These are phyloP conservation scores for Melanogaster broomeanus DNA, from an alignment of 768 basidiomycete genomes.

Conservation along the genomic window DNA sequence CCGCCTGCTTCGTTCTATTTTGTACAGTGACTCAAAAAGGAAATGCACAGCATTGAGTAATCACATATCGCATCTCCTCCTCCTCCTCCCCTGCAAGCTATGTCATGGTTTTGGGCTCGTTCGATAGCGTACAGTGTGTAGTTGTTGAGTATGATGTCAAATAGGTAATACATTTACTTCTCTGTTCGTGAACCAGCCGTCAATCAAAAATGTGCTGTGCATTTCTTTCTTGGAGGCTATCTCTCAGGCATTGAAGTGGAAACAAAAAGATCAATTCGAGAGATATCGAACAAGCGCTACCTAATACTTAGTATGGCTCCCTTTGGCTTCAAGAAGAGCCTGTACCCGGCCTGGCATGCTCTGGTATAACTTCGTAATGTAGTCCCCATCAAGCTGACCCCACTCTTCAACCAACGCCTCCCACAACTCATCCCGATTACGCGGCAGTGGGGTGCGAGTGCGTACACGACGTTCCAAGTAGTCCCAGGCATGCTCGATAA, in stretches of 20 bases:
- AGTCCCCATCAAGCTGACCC: neutral
- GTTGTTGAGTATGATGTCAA: neutral
- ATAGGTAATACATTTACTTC: neutral
- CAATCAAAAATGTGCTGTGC: neutral
- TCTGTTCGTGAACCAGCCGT: too few species aligned
- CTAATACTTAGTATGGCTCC: conserved; percentile 29
- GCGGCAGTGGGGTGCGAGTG: conserved; percentile 7
- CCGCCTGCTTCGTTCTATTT: conserved; percentile 11
- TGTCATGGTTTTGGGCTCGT: neutral
- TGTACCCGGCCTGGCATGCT: conserved; percentile 9
- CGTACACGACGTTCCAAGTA: conserved; percentile 4
- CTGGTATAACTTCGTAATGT: neutral
- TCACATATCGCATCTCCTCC: neutral
- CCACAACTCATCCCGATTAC: conserved; percentile 25
- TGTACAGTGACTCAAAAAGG: conserved; percentile 1
- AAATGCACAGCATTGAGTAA: neutral
- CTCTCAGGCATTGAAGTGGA: neutral
- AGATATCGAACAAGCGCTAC: neutral
- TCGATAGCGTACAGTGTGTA: neutral
- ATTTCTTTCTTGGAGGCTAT: neutral
- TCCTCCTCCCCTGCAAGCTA: neutral
- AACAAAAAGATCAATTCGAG: neutral
- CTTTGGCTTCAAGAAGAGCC: conserved; percentile 22
- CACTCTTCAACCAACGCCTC: conserved; percentile 26
- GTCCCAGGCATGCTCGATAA: too few species aligned